phyloP scores from a whole-genome alignment of 495 filamentous ascomycete species.

The Neurospora sp. region DNA sequence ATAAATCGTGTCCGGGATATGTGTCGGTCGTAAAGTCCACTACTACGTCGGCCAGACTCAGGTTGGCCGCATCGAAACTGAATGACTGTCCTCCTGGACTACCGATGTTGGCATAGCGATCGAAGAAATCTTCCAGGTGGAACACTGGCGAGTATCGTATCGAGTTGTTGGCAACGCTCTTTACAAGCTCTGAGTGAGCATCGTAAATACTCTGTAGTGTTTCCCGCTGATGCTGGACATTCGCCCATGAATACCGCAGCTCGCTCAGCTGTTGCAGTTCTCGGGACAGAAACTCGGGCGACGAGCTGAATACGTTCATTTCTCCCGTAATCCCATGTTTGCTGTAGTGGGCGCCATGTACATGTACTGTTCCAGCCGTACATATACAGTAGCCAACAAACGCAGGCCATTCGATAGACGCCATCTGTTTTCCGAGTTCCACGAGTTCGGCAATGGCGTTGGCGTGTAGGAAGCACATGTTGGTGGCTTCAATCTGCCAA shows the following conservation, averaged over 20 bases:
- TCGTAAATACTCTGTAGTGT: conserved; percentile 63
- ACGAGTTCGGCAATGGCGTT: conserved; percentile 80
- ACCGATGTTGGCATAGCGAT: conserved; percentile 52
- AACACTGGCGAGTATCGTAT: conserved; percentile 66
- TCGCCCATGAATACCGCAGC: conserved; percentile 62
- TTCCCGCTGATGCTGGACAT: conserved; percentile 68
- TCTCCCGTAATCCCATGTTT: conserved; percentile 53
- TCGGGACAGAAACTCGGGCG: conserved; percentile 60
- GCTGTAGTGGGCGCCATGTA: conserved; percentile 73
- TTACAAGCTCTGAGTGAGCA: conserved; percentile 64
- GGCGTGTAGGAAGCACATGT: conserved; percentile 76
- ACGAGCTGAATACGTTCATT: conserved; percentile 36
- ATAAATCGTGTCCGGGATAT: conserved; percentile 35
- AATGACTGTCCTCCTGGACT: conserved; percentile 31
- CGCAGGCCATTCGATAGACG: conserved; percentile 68
- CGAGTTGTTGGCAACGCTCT: conserved; percentile 48
- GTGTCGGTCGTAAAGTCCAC: conserved; percentile 39
- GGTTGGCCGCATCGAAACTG: conserved; percentile 41
- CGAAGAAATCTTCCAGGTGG: conserved; percentile 78
- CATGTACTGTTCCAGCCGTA: conserved; percentile 74
- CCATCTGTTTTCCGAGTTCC: conserved; percentile 56
- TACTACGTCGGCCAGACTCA: conserved; percentile 43
- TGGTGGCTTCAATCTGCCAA: conserved; percentile 83
- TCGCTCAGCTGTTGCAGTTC: conserved; percentile 73
- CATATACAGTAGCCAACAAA: conserved; percentile 76